Conservation (phyloP, 78 protist genomes). For the Emiliania huxleyi region DNA sequence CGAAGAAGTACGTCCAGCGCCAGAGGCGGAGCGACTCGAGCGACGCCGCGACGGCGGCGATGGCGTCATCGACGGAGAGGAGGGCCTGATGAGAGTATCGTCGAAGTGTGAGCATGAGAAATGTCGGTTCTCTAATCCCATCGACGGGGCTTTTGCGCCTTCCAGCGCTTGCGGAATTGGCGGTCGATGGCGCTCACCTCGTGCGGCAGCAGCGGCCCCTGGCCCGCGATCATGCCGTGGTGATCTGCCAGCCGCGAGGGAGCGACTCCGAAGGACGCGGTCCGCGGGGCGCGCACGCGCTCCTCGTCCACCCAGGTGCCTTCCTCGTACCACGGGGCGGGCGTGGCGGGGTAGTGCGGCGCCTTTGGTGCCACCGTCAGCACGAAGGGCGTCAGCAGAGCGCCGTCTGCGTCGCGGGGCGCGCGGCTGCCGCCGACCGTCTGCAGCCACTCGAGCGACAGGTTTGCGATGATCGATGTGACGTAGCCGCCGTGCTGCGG, state of each 20-base stretch:
- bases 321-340: neutral
- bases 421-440: neutral
- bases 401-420: neutral
- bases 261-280: no score
- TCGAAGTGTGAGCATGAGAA: neutral
- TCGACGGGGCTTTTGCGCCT: no score
- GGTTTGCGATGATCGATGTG: neutral
- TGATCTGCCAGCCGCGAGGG: no score
- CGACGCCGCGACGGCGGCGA: no score
- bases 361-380: neutral
- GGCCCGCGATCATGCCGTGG: no score
- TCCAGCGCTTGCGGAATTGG: no score
- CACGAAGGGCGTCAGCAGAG: no score
- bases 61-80: conserved; percentile 51
- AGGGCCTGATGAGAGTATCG: neutral
- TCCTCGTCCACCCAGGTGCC: no score
- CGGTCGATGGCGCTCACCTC: no score
- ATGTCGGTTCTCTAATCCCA: no score
- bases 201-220: neutral
- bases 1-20: conserved; percentile 49
- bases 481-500: neutral
- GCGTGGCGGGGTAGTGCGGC: neutral
- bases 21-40: neutral
- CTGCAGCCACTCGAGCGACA: neutral
- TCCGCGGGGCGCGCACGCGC: no score